Evolutionary conservation across 805 yeast species (phyloP), one percentile per base, ranked within the genome.

Genomic region (Saturnispora diversa): DNA sequence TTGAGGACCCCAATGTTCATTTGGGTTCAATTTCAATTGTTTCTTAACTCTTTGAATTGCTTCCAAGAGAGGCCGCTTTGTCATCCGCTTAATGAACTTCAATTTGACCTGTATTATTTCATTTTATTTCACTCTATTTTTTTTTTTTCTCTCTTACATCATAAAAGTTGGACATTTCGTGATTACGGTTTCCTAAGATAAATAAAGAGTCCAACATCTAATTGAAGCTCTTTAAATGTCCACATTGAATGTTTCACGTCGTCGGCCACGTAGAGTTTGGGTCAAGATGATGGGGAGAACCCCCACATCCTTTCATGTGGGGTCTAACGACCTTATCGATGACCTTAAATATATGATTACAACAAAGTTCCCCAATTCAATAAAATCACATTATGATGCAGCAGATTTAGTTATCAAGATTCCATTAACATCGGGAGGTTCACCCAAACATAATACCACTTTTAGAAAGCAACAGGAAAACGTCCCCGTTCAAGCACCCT

Each of bases 321-420:
- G 67, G 13, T 75, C 75, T 23, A 54, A 59, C 16, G 90, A 84
- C 53, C 69, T 87, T 1, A 71, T 88, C 5, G 97, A 88, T 58
- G 95, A 90, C 58, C 64, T 88, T 50, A 88, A 88, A 53, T 63
- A 69, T 9, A 69, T 75, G 44, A 69, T 88, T 1, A 59, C 78
- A 27, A 63, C 62, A 33, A 83, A 80, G 50, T 82, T 72, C 56
- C 83, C 94, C 40, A 76, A 81, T 44, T 70, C 84, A 2, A 54
- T 81, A 42, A 83, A 77, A 3, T 56, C 72, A 45, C 55, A 64
- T 34, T 72, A 69, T 53, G 86, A 86, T 62, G 78, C 94, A 7
- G 76, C 94, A 9, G 85, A 84, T 54, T 43, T 80, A 47, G 41
- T 65, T 13, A 55, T 77, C 44, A 54, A 54, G 36, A 39, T 35